phyloP scores from a whole-genome alignment of 352 stramenopile species.

The Phytophthora nicotianae region DNA sequence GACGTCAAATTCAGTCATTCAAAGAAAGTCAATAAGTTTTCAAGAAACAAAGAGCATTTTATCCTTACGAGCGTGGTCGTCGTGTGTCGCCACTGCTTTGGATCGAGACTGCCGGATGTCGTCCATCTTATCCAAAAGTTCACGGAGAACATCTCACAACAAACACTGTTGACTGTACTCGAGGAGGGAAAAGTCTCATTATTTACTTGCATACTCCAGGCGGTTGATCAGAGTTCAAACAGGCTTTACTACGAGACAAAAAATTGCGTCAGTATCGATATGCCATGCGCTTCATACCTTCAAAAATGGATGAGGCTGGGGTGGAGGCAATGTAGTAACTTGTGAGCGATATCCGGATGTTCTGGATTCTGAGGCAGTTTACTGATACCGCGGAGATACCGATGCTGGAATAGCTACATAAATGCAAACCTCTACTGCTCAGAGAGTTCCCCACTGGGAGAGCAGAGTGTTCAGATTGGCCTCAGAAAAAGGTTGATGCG shows the following conservation, averaged over 20 bases:
- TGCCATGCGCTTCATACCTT: slow-evolving; percentile 7
- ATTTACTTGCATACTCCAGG: slow-evolving; percentile 4
- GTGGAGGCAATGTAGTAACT: slow-evolving; percentile 6
- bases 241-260: slow-evolving; percentile 15
- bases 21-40: too few species aligned
- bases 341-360: background rate
- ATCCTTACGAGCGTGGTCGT: slow-evolving; percentile 5
- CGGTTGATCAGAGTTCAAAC: slow-evolving; percentile 7
- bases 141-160: background rate
- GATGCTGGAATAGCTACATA: background rate
- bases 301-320: slow-evolving; percentile 1
- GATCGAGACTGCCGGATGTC: slow-evolving; percentile 5
- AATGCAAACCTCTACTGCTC: background rate
- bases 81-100: slow-evolving; percentile 1
- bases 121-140: slow-evolving; percentile 7
- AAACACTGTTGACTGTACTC: slow-evolving; percentile 3
- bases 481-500: background rate
- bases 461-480: too few species aligned
- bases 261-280: slow-evolving; percentile 20
- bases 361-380: background rate
- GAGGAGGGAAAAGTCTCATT: slow-evolving; percentile 2
- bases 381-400: background rate
- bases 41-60: background rate
- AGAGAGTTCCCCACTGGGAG: background rate
- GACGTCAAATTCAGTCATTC: too few species aligned